These are phyloP conservation scores for Candida nitratophila DNA, from an alignment of 805 yeast species.

Conservation along the genomic window DNA sequence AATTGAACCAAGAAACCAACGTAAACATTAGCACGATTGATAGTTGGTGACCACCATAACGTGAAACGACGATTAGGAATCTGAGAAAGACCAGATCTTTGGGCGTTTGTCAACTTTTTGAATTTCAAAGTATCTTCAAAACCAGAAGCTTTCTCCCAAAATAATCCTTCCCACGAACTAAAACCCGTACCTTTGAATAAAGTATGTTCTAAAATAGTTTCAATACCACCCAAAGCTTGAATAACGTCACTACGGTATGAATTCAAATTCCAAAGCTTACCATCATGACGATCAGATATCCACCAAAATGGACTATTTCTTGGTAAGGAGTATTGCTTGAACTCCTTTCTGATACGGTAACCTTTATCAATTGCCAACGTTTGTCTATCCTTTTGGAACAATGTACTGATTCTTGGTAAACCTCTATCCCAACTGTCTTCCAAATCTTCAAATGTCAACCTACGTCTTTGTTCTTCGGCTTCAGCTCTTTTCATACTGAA, in stretches of 20 bases:
- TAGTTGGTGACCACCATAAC: slow-evolving; percentile 99
- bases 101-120: slow-evolving; percentile 94
- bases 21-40: slow-evolving; percentile 94
- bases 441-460: slow-evolving; percentile 86
- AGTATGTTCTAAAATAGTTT: slow-evolving; percentile 91
- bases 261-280: slow-evolving; percentile 89
- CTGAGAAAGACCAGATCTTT: slow-evolving; percentile 93
- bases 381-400: slow-evolving; percentile 92
- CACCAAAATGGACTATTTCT: slow-evolving; percentile 93
- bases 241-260: slow-evolving; percentile 93
- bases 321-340: slow-evolving; percentile 63
- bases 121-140: slow-evolving; percentile 94
- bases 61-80: slow-evolving; percentile 97
- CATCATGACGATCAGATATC: slow-evolving; percentile 91
- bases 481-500: slow-evolving; percentile 85
- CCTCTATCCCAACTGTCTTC: slow-evolving; percentile 97
- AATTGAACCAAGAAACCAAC: slow-evolving; percentile 96
- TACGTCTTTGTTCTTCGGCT: slow-evolving; percentile 76
- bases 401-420: slow-evolving; percentile 88
- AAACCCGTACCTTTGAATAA: slow-evolving; percentile 95
- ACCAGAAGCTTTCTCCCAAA: slow-evolving; percentile 98
- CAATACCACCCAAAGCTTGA: slow-evolving; percentile 96
- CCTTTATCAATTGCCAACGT: slow-evolving; percentile 94
- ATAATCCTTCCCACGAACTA: slow-evolving; percentile 96
- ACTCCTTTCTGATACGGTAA: slow-evolving; percentile 75